Evolutionary conservation across 2,329 filamentous ascomycete genomes (phyloP).

Genomic region (Fusarium subglutinans): DNA sequence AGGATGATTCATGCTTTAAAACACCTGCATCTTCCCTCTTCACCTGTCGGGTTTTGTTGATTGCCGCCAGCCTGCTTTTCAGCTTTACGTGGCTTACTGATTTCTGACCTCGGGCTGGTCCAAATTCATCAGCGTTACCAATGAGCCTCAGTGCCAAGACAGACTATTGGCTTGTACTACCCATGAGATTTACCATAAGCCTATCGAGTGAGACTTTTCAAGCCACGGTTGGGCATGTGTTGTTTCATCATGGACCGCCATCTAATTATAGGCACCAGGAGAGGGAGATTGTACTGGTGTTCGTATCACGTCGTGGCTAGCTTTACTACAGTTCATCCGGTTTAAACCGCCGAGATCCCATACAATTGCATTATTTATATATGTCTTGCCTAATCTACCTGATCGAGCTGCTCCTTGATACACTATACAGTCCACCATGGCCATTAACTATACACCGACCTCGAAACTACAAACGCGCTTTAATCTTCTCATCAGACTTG

Average conservation of each 20-base stretch:
- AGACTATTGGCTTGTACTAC: background rate
- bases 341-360: too few relatives aligned
- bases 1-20: background rate
- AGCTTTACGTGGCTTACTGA: background rate
- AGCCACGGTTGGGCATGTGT: background rate
- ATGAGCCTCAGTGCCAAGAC: background rate
- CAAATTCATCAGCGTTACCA: fast-evolving
- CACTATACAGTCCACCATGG: too few relatives aligned
- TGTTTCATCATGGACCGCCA: fast-evolving
- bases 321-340: too few relatives aligned
- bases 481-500: background rate
- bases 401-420: too few relatives aligned
- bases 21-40: fast-evolving
- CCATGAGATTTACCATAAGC: background rate
- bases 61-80: background rate
- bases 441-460: fast-evolving
- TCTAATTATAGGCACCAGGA: background rate
- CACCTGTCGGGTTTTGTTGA: fast-evolving
- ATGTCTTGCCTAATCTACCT: too few relatives aligned
- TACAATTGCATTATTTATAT: too few relatives aligned
- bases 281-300: too few relatives aligned
- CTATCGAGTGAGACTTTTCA: background rate
- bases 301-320: too few relatives aligned
- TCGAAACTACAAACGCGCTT: background rate
- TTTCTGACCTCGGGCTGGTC: background rate